Evolutionary conservation across 768 basidiomycete genomes (phyloP).

Genomic region (Tricholoma hemisulphureum): DNA sequence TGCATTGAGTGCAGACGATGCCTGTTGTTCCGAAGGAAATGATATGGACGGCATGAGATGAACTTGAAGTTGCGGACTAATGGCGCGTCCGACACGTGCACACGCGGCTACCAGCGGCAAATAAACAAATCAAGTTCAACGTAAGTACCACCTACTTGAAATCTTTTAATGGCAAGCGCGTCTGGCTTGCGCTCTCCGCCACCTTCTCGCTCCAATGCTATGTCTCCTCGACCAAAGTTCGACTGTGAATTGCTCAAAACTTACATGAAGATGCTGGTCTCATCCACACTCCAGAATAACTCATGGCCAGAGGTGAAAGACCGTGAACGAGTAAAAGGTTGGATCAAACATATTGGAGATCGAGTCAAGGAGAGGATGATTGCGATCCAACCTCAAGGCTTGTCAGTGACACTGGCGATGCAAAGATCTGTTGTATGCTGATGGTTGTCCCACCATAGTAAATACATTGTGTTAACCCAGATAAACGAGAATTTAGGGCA

Average conservation of each 20-base stretch:
- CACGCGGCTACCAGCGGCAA: slow-evolving; percentile 18
- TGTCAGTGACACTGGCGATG: slow-evolving; percentile 51
- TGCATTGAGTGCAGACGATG: slow-evolving; percentile 43
- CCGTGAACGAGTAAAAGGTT: slow-evolving; percentile 63
- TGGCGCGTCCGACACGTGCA: slow-evolving; percentile 8
- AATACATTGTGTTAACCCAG: slow-evolving; percentile 84
- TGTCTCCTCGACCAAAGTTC: slow-evolving; percentile 61
- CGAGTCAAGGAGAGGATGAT: slow-evolving; percentile 85
- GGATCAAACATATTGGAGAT: slow-evolving; percentile 84
- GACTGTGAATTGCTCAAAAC: slow-evolving; percentile 70
- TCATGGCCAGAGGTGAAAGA: slow-evolving; percentile 71
- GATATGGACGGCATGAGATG: slow-evolving; percentile 68
- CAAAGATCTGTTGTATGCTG: slow-evolving; percentile 11
- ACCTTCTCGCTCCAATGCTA: slow-evolving; percentile 57
- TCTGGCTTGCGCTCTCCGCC: slow-evolving; percentile 61
- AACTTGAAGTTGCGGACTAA: neutral
- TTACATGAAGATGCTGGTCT: slow-evolving; percentile 81
- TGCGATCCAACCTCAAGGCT: slow-evolving; percentile 77
- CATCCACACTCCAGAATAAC: slow-evolving; percentile 61
- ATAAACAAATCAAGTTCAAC: slow-evolving; percentile 14
- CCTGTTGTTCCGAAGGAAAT: slow-evolving; percentile 50
- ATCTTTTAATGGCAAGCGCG: slow-evolving; percentile 14
- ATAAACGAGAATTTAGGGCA: slow-evolving; percentile 83
- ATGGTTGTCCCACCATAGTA: slow-evolving; percentile 43
- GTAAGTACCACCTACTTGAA: neutral